Base-by-base conservation (phyloP, 139 green algal genomes). In the Tetraselmis striata region DNA sequence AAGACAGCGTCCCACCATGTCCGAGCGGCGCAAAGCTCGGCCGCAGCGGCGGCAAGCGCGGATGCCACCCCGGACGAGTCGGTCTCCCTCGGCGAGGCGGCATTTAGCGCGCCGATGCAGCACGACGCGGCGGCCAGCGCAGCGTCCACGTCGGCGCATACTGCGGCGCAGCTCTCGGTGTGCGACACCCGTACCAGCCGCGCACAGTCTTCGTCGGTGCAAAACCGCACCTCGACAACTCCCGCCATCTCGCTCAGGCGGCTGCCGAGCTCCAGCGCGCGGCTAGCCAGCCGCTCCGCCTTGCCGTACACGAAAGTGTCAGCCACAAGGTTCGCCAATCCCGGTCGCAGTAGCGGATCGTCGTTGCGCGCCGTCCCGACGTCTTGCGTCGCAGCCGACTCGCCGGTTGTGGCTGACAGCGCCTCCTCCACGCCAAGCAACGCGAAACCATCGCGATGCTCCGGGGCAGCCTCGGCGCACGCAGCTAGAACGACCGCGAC, bases 401-500 rank as follows among this genome's bases (percentile, higher is more conserved):
- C 11, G 5, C 45, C 45, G 45, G 45, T 67, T 67, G 5, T 18
- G 45, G 18, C 45, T 67, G 45, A 25, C 45, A 67, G 45, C 5
- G 45, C 45, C 45, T 67, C 45, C 18, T 67, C 45, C 11, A 67
- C 45, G 45, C 45, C 45, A 67, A 67, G 18, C 45, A 67, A 67
- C 45, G 45, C 45, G 18, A 67, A 67, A 67, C 45, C 18, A 18
- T 67, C 45, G 11, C 11, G 11, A 18, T 67, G 45, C 18, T 67
- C 45, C 45, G 45, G 45, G 5, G 45, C 5, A 5, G 45, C 45
- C 45, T 67, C 45, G 45, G 18, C 45, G 45, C 45, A 67, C 11
- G 45, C 45, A 25, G 67, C 77, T 22, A 85, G 22, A 0, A 32
- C 58, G 25, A 82, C 82, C 0, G 25, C 59, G 23, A 82, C 77